phyloP scores from a whole-genome alignment of 164 flowering plant genomes.

The Akebia trifoliata region DNA sequence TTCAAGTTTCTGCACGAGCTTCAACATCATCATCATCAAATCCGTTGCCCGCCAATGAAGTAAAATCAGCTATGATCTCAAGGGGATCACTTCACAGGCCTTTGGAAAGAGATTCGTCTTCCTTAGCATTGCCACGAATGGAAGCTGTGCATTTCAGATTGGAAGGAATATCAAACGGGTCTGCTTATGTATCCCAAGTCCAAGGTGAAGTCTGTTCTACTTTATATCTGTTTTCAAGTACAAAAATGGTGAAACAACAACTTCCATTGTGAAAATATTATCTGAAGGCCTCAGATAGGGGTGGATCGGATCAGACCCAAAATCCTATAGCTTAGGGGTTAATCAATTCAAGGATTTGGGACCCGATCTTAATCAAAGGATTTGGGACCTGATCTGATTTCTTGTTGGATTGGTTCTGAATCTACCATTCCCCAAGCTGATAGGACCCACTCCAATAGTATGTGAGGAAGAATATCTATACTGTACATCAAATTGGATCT shows the following conservation, averaged over 20 bases:
- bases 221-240: neutral
- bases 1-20: slow-evolving; percentile 32
- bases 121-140: slow-evolving; percentile 32
- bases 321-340: too few species aligned
- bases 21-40: slow-evolving; percentile 34
- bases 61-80: slow-evolving; percentile 29
- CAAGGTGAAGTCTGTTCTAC: slow-evolving; percentile 37
- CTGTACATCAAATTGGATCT: too few species aligned
- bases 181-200: slow-evolving; percentile 33
- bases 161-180: slow-evolving; percentile 49
- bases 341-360: too few species aligned
- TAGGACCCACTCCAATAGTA: too few species aligned
- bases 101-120: slow-evolving; percentile 32
- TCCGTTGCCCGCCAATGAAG: slow-evolving; percentile 41
- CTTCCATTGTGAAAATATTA: too few species aligned
- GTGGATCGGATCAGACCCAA: too few species aligned
- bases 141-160: slow-evolving; percentile 41
- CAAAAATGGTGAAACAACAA: neutral
- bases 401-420: too few species aligned
- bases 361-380: too few species aligned
- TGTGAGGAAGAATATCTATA: too few species aligned
- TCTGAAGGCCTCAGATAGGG: too few species aligned
- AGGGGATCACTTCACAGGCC: slow-evolving; percentile 32
- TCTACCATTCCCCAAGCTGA: too few species aligned
- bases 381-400: too few species aligned